A percentile compares a stretch with the other conserved stretches of the same genome.
phyloP scores from a whole-genome alignment of 345 rosid genomes.

The Eutrema heterophyllum region DNA sequence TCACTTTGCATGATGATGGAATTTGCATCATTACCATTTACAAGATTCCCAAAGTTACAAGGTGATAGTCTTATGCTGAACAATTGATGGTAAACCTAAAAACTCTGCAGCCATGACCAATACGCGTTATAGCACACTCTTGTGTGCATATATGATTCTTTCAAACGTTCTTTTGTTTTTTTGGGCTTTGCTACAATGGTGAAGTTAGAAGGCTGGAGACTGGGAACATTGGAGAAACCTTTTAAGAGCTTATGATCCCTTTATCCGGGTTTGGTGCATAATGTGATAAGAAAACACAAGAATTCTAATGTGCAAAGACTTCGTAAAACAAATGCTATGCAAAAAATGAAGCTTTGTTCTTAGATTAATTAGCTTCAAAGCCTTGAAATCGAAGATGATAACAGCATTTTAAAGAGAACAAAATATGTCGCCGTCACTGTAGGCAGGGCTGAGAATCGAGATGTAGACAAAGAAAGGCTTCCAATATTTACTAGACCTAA shows the following conservation, averaged over 20 bases:
- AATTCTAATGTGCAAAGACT: neutral
- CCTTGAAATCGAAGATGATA: conserved; percentile 44
- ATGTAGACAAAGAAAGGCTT: neutral
- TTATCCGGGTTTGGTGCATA: neutral
- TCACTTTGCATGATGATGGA: neutral
- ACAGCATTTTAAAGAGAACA: conserved; percentile 54
- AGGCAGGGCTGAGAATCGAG: conserved; percentile 23
- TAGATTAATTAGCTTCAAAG: conserved; percentile 9
- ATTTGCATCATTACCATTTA: neutral
- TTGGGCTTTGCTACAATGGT: too few species aligned
- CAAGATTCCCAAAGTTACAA: neutral
- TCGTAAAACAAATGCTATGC: too few species aligned
- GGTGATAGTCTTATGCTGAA: neutral
- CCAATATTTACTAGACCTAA: too few species aligned
- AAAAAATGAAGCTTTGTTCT: neutral
- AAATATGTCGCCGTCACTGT: conserved; percentile 64
- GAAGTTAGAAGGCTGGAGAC: too few species aligned
- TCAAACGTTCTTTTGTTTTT: too few species aligned
- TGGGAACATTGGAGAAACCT: neutral
- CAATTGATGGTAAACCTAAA: neutral
- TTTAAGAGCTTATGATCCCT: too few species aligned
- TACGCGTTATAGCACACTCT: neutral
- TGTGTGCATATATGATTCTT: neutral
- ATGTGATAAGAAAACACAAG: too few species aligned
- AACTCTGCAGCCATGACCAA: neutral